Evolutionary conservation across 2,329 filamentous ascomycete genomes (phyloP).

Genomic region (Acrocalymma vagum): DNA sequence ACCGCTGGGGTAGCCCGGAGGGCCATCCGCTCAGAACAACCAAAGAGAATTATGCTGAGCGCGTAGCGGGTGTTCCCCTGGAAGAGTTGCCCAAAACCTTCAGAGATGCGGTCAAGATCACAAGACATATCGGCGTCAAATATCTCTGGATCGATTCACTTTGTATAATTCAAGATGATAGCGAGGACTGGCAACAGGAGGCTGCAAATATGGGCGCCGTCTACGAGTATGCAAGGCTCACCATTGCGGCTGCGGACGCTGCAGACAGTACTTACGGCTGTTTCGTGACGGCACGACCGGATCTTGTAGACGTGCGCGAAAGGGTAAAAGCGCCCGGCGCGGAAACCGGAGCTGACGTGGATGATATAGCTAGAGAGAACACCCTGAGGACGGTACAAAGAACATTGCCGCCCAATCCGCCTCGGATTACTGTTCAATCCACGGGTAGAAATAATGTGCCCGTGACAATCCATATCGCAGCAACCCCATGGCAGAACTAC

Average conservation of each 20-base stretch:
- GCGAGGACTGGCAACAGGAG: slow-evolving; percentile 11
- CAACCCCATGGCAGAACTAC: slow-evolving; percentile 3
- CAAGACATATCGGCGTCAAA: slow-evolving; percentile 4
- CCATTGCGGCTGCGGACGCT: slow-evolving; percentile 3
- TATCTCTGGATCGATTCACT: slow-evolving; percentile 6
- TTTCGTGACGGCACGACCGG: slow-evolving; percentile 4
- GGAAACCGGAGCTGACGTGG: not conserved
- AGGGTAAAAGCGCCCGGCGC: slow-evolving; percentile 1
- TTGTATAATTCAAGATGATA: no score
- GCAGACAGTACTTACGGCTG: slow-evolving; percentile 1
- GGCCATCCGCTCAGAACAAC: no score
- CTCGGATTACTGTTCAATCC: slow-evolving; percentile 4
- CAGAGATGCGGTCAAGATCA: slow-evolving; percentile 3
- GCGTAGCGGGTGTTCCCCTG: slow-evolving; percentile 2
- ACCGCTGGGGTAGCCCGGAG: slow-evolving; percentile 4
- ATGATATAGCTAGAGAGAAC: slow-evolving; percentile 2
- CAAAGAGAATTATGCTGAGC: slow-evolving; percentile 3
- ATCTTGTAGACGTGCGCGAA: slow-evolving; percentile 2
- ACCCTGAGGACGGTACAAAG: slow-evolving; percentile 1
- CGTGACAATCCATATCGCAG: slow-evolving; percentile 4
- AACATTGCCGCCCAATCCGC: slow-evolving; percentile 3
- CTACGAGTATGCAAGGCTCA: slow-evolving; percentile 5
- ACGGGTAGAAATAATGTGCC: slow-evolving; percentile 1
- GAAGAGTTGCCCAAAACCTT: slow-evolving; percentile 5
- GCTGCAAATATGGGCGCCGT: slow-evolving; percentile 9